A percentile compares a stretch with the other conserved stretches of the same genome.
Evolutionary conservation across 2,329 filamentous ascomycete species (phyloP).

Genomic region (Phyllosticta citrichinensis): DNA sequence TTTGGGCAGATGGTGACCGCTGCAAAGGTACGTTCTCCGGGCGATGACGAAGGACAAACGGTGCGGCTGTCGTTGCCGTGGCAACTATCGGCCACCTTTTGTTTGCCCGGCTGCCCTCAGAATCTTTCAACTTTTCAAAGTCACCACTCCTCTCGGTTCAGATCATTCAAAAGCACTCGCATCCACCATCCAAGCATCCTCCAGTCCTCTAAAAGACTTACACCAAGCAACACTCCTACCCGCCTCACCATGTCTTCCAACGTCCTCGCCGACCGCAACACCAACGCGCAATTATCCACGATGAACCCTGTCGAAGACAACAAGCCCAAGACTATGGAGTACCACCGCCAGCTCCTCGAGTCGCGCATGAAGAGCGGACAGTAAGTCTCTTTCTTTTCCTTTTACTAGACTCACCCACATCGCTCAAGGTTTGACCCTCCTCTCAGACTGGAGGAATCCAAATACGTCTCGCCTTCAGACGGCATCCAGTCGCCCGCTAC

Average conservation of each 20-base stretch:
- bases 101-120: neutral
- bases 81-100: neutral
- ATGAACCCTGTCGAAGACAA: constrained; percentile 20
- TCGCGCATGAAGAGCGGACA: constrained; percentile 58
- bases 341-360: constrained; percentile 65
- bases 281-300: constrained; percentile 41
- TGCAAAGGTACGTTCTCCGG: neutral
- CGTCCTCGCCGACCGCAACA: constrained; percentile 56
- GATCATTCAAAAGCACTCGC: neutral
- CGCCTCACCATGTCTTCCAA: constrained; percentile 43
- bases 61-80: neutral
- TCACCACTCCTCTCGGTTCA: neutral
- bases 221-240: constrained; percentile 1
- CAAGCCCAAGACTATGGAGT: constrained; percentile 50
- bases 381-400: constrained; percentile 36
- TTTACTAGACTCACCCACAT: constrained; percentile 4
- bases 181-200: neutral
- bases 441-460: constrained; percentile 14
- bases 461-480: constrained; percentile 77
- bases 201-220: neutral
- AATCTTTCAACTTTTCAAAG: neutral
- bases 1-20: neutral
- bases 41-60: neutral
- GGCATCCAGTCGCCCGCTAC: constrained; percentile 81
- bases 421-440: constrained; percentile 4